Evolutionary conservation across 306 rosid species (phyloP).

Genomic region (Gastrolobium bilobum): DNA sequence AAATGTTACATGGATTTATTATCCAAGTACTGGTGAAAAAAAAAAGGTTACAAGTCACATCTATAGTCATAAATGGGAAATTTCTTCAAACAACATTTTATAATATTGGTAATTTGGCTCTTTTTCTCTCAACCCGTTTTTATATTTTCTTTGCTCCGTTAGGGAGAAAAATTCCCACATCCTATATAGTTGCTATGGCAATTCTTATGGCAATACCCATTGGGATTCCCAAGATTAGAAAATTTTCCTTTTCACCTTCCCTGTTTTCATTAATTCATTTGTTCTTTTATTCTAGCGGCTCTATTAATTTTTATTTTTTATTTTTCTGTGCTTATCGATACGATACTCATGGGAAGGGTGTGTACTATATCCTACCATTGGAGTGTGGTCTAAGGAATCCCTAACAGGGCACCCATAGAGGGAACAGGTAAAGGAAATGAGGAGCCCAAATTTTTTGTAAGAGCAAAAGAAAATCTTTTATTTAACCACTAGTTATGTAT

Average conservation of each 20-base stretch:
- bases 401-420: too few species aligned
- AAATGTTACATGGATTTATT: slow-evolving; percentile 26
- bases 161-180: neutral
- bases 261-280: neutral
- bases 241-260: neutral
- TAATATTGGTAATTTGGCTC: neutral
- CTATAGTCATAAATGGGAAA: slow-evolving; percentile 1
- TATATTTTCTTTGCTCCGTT: neutral
- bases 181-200: neutral
- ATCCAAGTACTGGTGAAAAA: neutral
- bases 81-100: slow-evolving; percentile 18
- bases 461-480: neutral
- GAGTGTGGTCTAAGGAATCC: neutral
- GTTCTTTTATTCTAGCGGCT: neutral
- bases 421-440: neutral
- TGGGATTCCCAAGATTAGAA: neutral
- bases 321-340: too few species aligned
- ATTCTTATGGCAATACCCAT: neutral
- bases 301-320: neutral
- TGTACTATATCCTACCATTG: too few species aligned
- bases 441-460: neutral
- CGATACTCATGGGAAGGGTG: too few species aligned
- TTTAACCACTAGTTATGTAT: neutral
- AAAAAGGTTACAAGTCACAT: neutral
- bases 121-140: neutral